Percentiles rank a stretch among this genome's conserved stretches.
Evolutionary conservation across 768 basidiomycete species (phyloP).

Genomic region (Chalciporus chontae): DNA sequence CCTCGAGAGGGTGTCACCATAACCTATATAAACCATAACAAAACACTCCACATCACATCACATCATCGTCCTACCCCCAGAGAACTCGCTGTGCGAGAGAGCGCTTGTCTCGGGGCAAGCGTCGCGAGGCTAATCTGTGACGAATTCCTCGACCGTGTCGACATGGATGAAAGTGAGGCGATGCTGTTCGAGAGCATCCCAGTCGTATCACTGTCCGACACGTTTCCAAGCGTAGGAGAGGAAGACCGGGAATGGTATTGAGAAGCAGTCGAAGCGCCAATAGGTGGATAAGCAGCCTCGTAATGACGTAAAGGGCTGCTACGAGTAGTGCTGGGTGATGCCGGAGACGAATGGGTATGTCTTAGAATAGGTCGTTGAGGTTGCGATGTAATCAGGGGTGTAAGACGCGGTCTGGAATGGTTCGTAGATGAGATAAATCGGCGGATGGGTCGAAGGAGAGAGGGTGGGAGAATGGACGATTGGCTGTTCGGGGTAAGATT

Average conservation of each 20-base stretch:
- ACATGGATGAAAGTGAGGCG: conserved; percentile 40
- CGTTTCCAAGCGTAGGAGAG: conserved; percentile 22
- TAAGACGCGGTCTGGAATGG: conserved; percentile 19
- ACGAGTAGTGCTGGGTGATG: conserved; percentile 10
- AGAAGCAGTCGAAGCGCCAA: conserved; percentile 32
- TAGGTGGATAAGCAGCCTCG: conserved; percentile 19
- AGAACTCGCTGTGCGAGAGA: conserved; percentile 35
- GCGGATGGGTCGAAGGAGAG: conserved; percentile 28
- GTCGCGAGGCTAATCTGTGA: conserved; percentile 61
- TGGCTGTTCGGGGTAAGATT: conserved; percentile 7
- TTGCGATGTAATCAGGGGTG: conserved; percentile 17
- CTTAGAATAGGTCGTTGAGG: conserved; percentile 14
- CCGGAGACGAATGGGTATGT: conserved; percentile 20
- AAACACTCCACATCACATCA: not conserved
- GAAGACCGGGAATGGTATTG: conserved; percentile 33
- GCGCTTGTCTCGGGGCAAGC: conserved; percentile 44
- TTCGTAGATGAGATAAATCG: conserved; percentile 22
- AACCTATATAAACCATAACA: not conserved
- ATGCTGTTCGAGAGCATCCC: conserved; percentile 27
- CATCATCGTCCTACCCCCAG: conserved; percentile 4
- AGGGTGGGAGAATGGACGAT: conserved; percentile 19
- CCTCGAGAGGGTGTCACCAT: not conserved
- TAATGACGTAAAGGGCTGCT: conserved; percentile 9
- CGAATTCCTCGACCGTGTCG: conserved; percentile 59
- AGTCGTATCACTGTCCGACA: conserved; percentile 14